These are phyloP conservation scores for Evernia prunastri DNA, from an alignment of 495 filamentous ascomycete species.

Conservation along the genomic window DNA sequence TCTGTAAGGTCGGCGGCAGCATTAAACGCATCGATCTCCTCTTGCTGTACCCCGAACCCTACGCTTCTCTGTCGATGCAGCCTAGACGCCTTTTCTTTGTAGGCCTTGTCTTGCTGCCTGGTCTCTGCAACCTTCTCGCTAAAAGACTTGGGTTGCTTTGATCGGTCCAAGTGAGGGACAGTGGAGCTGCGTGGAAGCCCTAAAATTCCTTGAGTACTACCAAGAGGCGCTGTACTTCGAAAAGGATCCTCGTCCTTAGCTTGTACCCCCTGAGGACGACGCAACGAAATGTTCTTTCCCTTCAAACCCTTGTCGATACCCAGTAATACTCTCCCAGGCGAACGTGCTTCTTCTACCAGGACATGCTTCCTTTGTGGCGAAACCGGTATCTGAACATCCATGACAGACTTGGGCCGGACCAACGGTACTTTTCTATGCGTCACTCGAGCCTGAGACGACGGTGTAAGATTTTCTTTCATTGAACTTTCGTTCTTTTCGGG, in stretches of 20 bases:
- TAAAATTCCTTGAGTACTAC: slow-evolving; percentile 18
- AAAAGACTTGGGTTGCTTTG: slow-evolving; percentile 58
- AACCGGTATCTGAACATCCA: slow-evolving; percentile 66
- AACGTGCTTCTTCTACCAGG: slow-evolving; percentile 49
- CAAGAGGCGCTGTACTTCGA: slow-evolving; percentile 19
- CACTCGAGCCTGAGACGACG: background rate
- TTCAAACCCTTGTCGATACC: slow-evolving; percentile 87
- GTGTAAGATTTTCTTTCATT: slow-evolving; percentile 21
- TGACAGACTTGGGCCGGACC: slow-evolving; percentile 16
- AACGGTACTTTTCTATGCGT: background rate
- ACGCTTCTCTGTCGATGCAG: slow-evolving; percentile 55
- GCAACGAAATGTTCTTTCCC: slow-evolving; percentile 78
- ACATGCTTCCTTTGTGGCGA: slow-evolving; percentile 61
- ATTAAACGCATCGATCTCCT: slow-evolving; percentile 62
- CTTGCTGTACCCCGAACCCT: slow-evolving; percentile 61
- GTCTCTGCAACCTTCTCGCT: slow-evolving; percentile 77
- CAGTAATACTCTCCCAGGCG: slow-evolving; percentile 70
- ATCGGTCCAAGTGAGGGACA: background rate
- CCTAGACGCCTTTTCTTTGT: slow-evolving; percentile 49
- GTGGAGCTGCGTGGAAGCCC: slow-evolving; percentile 6
- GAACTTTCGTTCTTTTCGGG: slow-evolving; percentile 23
- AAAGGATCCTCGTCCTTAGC: slow-evolving; percentile 34
- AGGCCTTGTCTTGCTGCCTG: slow-evolving; percentile 43
- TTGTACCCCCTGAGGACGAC: slow-evolving; percentile 53
- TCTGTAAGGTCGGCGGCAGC: slow-evolving; percentile 41